Base-by-base conservation (phyloP, 2,329 filamentous ascomycete genomes). In the Diaporthe ampelina region DNA sequence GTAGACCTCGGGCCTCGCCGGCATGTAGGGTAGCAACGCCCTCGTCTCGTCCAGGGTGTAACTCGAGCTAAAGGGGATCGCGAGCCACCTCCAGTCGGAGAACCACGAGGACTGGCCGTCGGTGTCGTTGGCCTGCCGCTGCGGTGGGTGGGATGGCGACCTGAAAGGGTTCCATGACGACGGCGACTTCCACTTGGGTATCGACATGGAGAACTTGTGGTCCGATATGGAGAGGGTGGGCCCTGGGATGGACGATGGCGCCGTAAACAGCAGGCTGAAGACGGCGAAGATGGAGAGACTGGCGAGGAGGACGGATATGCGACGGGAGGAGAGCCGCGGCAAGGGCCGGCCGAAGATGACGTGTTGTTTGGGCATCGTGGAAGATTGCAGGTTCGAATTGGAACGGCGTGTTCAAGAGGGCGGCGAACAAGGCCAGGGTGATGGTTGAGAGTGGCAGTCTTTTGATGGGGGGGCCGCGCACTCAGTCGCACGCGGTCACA, bases 21-120 rank as follows among this genome's bases (percentile, higher is more conserved):
- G 84, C 37, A 97, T 85, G 3, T 94, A 94, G 61, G 97, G 97
- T 4, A 98, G 91, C 72, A 98, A 89, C 10, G 94, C 92, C 71
- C 95, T 90, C 79, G 94, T 93, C 82, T 97, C 94, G 80, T 98
- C 95, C 73, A 97, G 88, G 0, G 90, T 92, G 74, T 97, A 88
- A 21, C 91, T 90, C 57, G 92, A 95, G 24, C 95, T 98, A 82
- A 98, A 98, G 3, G 95, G 94, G 70, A 85, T 85, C 76, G 94
- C 94, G 79, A 94, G 88, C 95, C 95, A 98, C 81, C 93, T 94
- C 92, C 93, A 97, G 82, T 97, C 92, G 77, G 91, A 92, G 84
- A 95, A 94, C 96, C 96, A 98, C 75, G 91, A 92, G 45, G 93
- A 92, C 76, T 93, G 94, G 67, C 92, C 93, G 80, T 90, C 92